phyloP scores from a whole-genome alignment of 2,329 filamentous ascomycete genomes.

The Aspergillus novofumigatus region DNA sequence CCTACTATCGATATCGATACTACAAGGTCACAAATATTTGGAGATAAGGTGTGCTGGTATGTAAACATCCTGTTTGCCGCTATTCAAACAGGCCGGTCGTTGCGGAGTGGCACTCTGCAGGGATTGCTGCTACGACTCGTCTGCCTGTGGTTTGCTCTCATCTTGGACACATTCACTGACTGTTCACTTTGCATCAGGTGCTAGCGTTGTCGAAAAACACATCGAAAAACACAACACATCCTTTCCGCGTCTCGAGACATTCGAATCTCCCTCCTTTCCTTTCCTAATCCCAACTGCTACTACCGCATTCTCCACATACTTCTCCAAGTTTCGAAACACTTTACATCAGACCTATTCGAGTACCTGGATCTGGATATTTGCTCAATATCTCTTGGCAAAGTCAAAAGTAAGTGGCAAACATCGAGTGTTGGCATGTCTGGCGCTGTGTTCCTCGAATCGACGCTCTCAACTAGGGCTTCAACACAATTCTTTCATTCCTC shows the following conservation, averaged over 20 bases:
- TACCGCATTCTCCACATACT: neutral
- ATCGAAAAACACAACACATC: slow-evolving; percentile 1
- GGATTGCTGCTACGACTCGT: slow-evolving; percentile 6
- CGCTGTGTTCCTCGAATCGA: neutral
- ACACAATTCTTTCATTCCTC: neutral
- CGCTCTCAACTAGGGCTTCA: slow-evolving; percentile 3
- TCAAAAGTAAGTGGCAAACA: slow-evolving; percentile 1
- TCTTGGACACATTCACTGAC: slow-evolving; percentile 6
- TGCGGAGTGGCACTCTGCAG: slow-evolving; percentile 4
- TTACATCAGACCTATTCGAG: neutral
- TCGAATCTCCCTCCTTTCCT: neutral
- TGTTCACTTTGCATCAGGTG: neutral
- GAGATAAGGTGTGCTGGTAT: slow-evolving; percentile 4
- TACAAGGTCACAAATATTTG: neutral
- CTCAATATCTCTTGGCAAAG: neutral
- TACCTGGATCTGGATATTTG: neutral
- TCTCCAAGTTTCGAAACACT: neutral
- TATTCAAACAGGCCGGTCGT: neutral
- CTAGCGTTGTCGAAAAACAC: neutral
- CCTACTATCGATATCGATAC: neutral
- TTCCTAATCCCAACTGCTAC: neutral
- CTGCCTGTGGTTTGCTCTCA: slow-evolving; percentile 4
- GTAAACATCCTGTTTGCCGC: slow-evolving; percentile 2
- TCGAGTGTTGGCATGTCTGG: too few species aligned
- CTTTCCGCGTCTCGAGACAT: neutral